Conservation (phyloP, 2,329 filamentous ascomycete genomes). For the Zymoseptoria pseudotritici region DNA sequence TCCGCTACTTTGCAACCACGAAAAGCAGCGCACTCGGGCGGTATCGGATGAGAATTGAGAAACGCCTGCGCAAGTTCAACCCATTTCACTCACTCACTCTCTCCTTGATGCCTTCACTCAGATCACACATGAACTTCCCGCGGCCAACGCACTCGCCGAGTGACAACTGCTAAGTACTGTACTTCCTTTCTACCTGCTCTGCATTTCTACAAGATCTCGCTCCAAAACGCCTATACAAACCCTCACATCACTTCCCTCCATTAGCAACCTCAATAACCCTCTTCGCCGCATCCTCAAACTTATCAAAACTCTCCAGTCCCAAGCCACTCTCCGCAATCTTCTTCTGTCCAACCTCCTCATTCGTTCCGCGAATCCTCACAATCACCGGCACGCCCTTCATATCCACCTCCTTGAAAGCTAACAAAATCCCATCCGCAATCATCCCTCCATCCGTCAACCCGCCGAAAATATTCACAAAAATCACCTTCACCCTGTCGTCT, state of each 20-base stretch:
- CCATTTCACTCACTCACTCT: background rate
- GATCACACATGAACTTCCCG: background rate
- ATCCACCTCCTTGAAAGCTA: slow-evolving; percentile 63
- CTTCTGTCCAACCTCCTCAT: slow-evolving; percentile 61
- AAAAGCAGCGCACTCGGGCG: background rate
- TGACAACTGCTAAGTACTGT: background rate
- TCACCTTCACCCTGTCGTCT: slow-evolving; percentile 64
- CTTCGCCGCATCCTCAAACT: slow-evolving; percentile 63
- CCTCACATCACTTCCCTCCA: background rate
- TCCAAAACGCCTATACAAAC: background rate
- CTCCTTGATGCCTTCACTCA: background rate
- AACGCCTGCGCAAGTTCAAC: background rate
- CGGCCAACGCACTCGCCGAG: background rate
- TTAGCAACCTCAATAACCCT: slow-evolving; percentile 56
- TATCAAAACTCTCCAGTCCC: slow-evolving; percentile 62
- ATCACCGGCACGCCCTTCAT: slow-evolving; percentile 57
- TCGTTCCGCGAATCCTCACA: slow-evolving; percentile 68
- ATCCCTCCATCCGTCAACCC: slow-evolving; percentile 69
- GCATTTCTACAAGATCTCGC: background rate
- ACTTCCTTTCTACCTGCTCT: background rate
- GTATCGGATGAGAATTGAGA: background rate
- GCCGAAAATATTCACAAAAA: slow-evolving; percentile 66
- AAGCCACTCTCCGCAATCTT: slow-evolving; percentile 63
- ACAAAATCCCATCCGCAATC: slow-evolving; percentile 67
- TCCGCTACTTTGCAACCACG: background rate